Evolutionary conservation across 352 stramenopile species (phyloP).

Genomic region (Chrysophaeum taylorii): DNA sequence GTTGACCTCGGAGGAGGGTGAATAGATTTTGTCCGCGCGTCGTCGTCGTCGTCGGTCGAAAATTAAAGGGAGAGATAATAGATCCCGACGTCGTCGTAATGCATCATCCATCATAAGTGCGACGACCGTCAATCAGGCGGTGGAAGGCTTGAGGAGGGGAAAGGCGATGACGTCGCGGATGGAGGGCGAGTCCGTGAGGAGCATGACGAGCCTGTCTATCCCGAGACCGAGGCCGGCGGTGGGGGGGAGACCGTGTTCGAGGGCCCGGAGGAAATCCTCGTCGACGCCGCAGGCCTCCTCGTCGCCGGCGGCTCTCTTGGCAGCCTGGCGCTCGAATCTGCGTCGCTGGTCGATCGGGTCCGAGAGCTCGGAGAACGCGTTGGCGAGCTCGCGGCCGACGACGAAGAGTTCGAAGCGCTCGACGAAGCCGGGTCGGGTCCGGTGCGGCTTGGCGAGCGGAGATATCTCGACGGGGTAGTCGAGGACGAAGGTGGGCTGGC

Average conservation of each 20-base stretch:
- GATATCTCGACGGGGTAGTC: conserved; percentile 96
- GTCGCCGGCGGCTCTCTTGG: conserved; percentile 60
- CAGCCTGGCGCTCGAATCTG: conserved; percentile 63
- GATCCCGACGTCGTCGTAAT: too few relatives aligned
- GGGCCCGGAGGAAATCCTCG: conserved; percentile 65
- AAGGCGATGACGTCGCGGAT: conserved; percentile 81
- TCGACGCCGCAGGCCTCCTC: conserved; percentile 78
- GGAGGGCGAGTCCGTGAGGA: conserved; percentile 76
- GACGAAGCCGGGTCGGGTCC: conserved; percentile 73
- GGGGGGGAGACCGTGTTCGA: conserved; percentile 94
- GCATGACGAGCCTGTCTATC: conserved; percentile 93
- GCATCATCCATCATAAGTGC: too few relatives aligned
- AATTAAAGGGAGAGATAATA: too few relatives aligned
- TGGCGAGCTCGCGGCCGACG: conserved; percentile 87
- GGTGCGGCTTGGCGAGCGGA: conserved; percentile 91
- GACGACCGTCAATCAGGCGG: too few relatives aligned
- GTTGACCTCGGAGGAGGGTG: too few relatives aligned
- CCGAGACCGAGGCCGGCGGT: conserved; percentile 92
- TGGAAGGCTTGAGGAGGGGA: conserved; percentile 62
- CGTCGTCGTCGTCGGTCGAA: too few relatives aligned
- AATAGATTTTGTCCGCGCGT: too few relatives aligned
- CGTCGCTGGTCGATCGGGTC: conserved; percentile 78
- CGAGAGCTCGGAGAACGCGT: conserved; percentile 97
- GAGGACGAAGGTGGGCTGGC: conserved; percentile 95
- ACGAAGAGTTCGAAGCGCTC: conserved; percentile 98